Base-by-base conservation (phyloP, 1,284 basidiomycete genomes). In the Tylopilus orsonianus region DNA sequence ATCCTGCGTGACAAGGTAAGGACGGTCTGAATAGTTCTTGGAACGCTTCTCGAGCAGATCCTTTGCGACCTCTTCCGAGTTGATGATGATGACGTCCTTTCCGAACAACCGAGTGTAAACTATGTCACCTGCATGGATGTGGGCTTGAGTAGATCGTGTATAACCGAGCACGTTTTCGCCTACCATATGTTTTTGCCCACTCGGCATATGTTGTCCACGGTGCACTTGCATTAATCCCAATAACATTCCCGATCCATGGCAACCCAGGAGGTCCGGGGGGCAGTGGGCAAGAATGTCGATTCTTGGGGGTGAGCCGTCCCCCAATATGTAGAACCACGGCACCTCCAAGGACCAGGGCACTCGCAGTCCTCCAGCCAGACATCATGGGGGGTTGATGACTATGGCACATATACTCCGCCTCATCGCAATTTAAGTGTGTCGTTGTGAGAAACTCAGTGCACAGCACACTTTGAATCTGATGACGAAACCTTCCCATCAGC, bases 181-280 rank as follows among this genome's bases (percentile, higher is more conserved):
- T 23, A 39, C 37, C 37, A n/a, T 38, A 48, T 67, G 60, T 24
- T 36, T 20, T 50, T 18, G 34, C 40, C 53, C 53, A 55, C 22
- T 39, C 48, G 2, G 53, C 5, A 16, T 51, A 53, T 12, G 51
- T 53, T 18, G 9, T 26, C 51, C 51, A 53, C 6, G 51, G 51
- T 5, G 48, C 29, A 40, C 12, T 19, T 8, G 29, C 2, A 14
- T 48, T 6, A 22, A 56, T 22, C 26, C 41, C 50, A 6, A 50
- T 23, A 10, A 52, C 38, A 2, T 29, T 52, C 10, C 50, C 46
- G 0, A 54, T 7, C 52, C 37, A 52, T 2, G 52, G 50, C 14
- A 52, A 19, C 2, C 50, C 52, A 6, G 46, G 53, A 18, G 50
- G 50, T 10, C 50, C 53, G 1, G 53, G 50, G 3, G 50, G 53